phyloP scores from a whole-genome alignment of 345 rosid genomes.

The Draba incana region DNA sequence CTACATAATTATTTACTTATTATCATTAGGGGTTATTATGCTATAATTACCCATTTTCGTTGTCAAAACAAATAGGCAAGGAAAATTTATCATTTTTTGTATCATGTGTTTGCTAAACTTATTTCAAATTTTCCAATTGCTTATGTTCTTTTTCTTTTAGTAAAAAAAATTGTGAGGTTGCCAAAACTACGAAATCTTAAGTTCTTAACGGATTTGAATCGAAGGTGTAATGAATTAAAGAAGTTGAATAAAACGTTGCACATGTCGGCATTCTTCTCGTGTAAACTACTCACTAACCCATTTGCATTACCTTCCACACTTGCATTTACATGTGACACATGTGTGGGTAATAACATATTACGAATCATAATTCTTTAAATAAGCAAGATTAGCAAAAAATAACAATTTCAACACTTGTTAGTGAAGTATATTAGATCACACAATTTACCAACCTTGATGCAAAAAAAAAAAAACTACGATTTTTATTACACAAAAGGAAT shows the following conservation, averaged over 20 bases:
- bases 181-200: background rate
- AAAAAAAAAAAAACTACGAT: background rate
- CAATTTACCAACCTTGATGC: constrained; percentile 2
- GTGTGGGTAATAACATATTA: constrained; percentile 3
- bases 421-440: background rate
- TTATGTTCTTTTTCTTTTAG: too few relatives aligned
- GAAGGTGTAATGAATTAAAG: constrained; percentile 13
- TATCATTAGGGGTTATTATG: too few relatives aligned
- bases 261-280: constrained; percentile 29
- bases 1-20: background rate
- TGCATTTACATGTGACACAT: constrained; percentile 26
- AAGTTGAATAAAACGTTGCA: constrained; percentile 15
- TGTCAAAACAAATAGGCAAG: too few relatives aligned
- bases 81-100: too few relatives aligned
- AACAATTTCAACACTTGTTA: background rate
- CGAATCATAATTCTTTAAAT: background rate
- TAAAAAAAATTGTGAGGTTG: too few relatives aligned
- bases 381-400: background rate
- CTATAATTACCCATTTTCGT: too few relatives aligned
- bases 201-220: background rate
- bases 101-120: too few relatives aligned
- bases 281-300: constrained; percentile 25
- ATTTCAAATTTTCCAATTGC: too few relatives aligned
- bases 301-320: constrained; percentile 35
- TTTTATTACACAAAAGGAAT: background rate